Evolutionary conservation across 31 red algal species (phyloP).

Genomic region (Porphyra umbilicalis): DNA sequence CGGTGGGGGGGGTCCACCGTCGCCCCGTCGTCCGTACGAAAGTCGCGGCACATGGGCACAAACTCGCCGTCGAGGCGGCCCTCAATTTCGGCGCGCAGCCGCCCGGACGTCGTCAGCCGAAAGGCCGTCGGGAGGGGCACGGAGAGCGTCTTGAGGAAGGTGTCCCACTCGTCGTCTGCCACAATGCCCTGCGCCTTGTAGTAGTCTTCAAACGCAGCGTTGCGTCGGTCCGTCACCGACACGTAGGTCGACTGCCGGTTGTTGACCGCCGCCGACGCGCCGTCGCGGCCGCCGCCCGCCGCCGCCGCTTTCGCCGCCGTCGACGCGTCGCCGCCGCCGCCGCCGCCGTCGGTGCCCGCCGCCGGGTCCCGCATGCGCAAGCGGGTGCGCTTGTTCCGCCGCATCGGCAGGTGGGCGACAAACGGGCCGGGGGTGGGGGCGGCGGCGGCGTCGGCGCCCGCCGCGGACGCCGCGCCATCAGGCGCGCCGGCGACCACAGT

Average conservation of each 20-base stretch:
- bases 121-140: constrained; percentile 41
- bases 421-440: not conserved
- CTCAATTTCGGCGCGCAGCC: constrained; percentile 18
- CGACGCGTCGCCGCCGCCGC: no score
- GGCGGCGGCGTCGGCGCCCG: not conserved
- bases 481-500: not conserved
- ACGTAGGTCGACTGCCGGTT: not conserved
- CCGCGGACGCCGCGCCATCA: not conserved
- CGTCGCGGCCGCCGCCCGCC: not conserved
- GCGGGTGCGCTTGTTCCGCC: not conserved
- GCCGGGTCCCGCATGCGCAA: not conserved
- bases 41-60: not conserved
- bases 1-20: constrained; percentile 22
- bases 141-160: constrained; percentile 18
- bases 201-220: constrained; percentile 33
- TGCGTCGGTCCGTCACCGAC: constrained; percentile 19
- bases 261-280: not conserved
- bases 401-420: not conserved
- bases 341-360: not conserved
- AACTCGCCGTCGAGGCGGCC: constrained; percentile 4
- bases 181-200: constrained; percentile 38
- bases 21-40: not conserved
- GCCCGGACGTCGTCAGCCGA: constrained; percentile 14
- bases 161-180: constrained; percentile 17
- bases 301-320: no score